phyloP scores from a whole-genome alignment of 2,329 filamentous ascomycete genomes.

The Pyrenochaeta sp. region DNA sequence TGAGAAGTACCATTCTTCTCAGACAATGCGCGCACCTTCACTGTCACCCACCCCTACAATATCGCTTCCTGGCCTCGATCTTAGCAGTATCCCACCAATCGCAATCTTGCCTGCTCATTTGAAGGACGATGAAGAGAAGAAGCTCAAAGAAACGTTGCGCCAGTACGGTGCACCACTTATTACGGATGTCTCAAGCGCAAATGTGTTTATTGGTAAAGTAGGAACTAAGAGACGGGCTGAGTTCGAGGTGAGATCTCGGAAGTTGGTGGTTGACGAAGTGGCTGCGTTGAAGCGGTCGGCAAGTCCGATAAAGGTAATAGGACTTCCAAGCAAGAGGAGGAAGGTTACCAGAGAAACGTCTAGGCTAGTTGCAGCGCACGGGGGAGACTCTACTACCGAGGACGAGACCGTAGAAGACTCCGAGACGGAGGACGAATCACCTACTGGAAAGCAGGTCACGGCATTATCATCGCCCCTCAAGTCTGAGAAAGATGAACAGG shows the following conservation, averaged over 20 bases:
- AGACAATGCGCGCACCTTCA: constrained; percentile 25
- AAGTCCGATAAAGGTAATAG: constrained; percentile 22
- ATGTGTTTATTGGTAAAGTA: constrained; percentile 78
- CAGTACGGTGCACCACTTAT: constrained; percentile 67
- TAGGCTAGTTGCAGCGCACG: constrained; percentile 16
- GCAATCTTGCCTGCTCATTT: constrained; percentile 79
- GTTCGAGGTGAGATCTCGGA: constrained; percentile 77
- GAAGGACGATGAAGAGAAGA: constrained; percentile 66
- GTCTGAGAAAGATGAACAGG: constrained; percentile 7
- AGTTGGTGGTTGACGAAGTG: constrained; percentile 66
- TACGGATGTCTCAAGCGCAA: constrained; percentile 75
- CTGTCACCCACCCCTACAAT: constrained; percentile 27
- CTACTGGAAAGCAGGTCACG: constrained; percentile 7
- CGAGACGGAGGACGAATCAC: constrained; percentile 22
- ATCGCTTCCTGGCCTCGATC: constrained; percentile 41
- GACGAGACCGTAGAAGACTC: constrained; percentile 24
- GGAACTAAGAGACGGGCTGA: constrained; percentile 73
- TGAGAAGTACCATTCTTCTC: constrained; percentile 29
- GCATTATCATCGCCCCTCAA: constrained; percentile 13
- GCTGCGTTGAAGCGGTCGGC: constrained; percentile 27
- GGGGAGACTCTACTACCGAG: constrained; percentile 34
- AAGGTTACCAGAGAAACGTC: constrained; percentile 10
- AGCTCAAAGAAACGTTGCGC: constrained; percentile 70
- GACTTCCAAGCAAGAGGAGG: constrained; percentile 28
- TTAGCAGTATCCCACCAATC: constrained; percentile 66